Evolutionary conservation across 2,329 filamentous ascomycete species (phyloP).

Genomic region (Monilinia polystroma): DNA sequence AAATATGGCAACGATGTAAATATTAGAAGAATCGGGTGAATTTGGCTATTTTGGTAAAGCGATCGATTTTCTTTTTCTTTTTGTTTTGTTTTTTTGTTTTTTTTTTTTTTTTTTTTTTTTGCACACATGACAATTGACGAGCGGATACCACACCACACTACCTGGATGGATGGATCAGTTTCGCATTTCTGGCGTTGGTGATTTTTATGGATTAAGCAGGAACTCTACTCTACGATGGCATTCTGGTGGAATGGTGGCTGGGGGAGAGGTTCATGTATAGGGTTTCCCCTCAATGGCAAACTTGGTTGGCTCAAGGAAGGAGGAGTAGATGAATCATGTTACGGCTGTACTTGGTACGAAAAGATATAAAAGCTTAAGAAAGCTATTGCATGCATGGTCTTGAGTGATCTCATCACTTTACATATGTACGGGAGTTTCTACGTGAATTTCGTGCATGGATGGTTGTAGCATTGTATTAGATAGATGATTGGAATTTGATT

Average conservation of each 20-base stretch:
- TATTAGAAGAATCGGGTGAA: conserved; percentile 1
- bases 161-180: background rate
- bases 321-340: background rate
- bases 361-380: background rate
- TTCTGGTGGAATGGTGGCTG: background rate
- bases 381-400: background rate
- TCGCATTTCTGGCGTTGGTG: background rate
- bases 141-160: background rate
- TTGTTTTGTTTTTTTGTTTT: no score
- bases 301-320: background rate
- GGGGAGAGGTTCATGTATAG: background rate
- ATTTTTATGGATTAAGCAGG: background rate
- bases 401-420: no score
- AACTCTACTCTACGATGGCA: background rate
- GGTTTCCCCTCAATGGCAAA: background rate
- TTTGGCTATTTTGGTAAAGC: background rate
- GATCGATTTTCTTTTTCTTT: background rate
- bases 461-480: no score
- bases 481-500: no score
- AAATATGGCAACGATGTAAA: background rate
- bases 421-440: no score
- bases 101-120: no score
- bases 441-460: no score
- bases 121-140: conserved; percentile 1
- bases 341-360: background rate